Base-by-base conservation (phyloP, 305 asterid genomes). In the Plantago coronopus region DNA sequence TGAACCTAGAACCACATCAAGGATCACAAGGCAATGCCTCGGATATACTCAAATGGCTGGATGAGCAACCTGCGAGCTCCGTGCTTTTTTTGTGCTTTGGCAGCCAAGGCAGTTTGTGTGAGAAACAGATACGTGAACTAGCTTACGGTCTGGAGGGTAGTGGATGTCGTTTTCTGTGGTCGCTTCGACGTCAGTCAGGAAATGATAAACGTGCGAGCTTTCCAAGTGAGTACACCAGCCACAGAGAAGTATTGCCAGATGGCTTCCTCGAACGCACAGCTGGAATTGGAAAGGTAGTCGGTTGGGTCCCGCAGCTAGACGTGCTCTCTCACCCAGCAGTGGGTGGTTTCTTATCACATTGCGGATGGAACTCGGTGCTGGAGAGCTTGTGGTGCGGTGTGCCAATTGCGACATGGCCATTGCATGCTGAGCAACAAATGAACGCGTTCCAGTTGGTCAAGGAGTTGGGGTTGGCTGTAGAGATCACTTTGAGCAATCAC, bases 291-390 rank as follows among this genome's bases (percentile, higher is more conserved):
- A 80, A 48, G 23, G 84, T 85, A 22, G 64, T 82, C 3, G 94
- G 90, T 15, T 83, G 94, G 94, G 90, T 84, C 0, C 79, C 90
- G 1, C 88, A 83, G 17, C 38, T 46, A 50, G 80, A 71, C 1
- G 72, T 81, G 8, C 17, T 85, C 31, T 62, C 80, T 0, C 84
- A 85, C 58, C 67, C 48, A 0, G 73, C 95, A 1, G 74, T 76
- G 42, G 90, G 88, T 0, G 89, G 85, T 0, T 82, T 85, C 5
- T 78, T 84, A 9, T 82, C 85, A 0, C 89, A 82, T 25, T 82
- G 87, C 16, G 87, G 94, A 4, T 82, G 87, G 89, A 82, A 77
- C 61, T 84, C 89, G 48, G 61, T 65, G 0, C 54, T 82, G 21
- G 84, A 84, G 59, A 79, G 93, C 12, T 21, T 84, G 0, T 77